A percentile compares a stretch with the other conserved stretches of the same genome.
These are phyloP conservation scores for Candida koratica DNA, from an alignment of 805 yeast genomes.

Conservation along the genomic window DNA sequence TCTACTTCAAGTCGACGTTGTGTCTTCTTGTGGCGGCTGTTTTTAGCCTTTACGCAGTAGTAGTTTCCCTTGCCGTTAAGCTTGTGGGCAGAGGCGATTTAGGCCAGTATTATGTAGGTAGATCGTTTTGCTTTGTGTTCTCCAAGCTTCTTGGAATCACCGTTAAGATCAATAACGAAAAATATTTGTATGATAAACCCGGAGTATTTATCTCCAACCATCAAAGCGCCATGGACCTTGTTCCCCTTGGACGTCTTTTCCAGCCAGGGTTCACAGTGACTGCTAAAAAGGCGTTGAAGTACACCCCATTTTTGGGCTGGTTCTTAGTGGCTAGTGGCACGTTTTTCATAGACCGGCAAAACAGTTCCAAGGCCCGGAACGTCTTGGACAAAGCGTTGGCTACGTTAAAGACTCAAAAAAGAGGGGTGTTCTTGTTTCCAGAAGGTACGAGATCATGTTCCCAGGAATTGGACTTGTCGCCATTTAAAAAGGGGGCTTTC, in stretches of 20 bases:
- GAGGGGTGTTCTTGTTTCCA: constrained; percentile 87
- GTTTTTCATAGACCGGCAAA: constrained; percentile 81
- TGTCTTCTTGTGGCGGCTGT: constrained; percentile 52
- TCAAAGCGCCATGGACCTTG: constrained; percentile 84
- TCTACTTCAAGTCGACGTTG: constrained; percentile 51
- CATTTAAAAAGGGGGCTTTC: constrained; percentile 97
- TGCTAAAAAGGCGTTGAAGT: constrained; percentile 80
- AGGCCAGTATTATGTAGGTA: constrained; percentile 87
- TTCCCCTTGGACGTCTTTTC: constrained; percentile 76
- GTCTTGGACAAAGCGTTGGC: constrained; percentile 70
- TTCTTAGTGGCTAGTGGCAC: constrained; percentile 91
- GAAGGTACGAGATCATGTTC: constrained; percentile 94
- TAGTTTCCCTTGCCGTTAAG: constrained; percentile 65
- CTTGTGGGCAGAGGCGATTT: constrained; percentile 71
- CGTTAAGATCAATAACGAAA: constrained; percentile 65
- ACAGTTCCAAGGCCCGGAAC: constrained; percentile 67
- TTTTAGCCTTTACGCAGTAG: constrained; percentile 71
- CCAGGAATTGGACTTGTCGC: constrained; percentile 62
- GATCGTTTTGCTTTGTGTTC: constrained; percentile 66
- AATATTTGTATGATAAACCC: constrained; percentile 52
- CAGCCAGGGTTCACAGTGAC: constrained; percentile 90
- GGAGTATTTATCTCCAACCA: constrained; percentile 84
- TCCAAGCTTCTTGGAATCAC: constrained; percentile 63
- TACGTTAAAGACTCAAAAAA: constrained; percentile 55
- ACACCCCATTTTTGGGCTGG: constrained; percentile 93